A percentile compares a stretch with the other conserved stretches of the same genome.
These are phyloP conservation scores for Biscogniauxia mediterranea DNA, from an alignment of 2,329 filamentous ascomycete genomes.

Conservation along the genomic window DNA sequence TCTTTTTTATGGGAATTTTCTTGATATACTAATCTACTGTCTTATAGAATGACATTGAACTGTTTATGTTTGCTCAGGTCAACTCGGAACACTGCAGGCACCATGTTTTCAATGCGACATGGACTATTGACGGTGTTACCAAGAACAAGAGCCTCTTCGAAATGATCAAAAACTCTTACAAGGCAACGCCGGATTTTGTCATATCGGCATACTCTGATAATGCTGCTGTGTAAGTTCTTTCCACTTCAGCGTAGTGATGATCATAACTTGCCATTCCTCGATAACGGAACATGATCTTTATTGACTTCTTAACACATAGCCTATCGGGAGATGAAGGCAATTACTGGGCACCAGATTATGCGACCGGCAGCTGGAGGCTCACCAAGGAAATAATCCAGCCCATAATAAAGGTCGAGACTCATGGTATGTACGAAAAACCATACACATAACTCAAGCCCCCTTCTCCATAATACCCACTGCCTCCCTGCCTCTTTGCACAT, in stretches of 20 bases:
- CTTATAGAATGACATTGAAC: conserved; percentile 79
- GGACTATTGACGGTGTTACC: conserved; percentile 84
- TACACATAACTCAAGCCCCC: conserved; percentile 61
- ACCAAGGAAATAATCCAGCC: conserved; percentile 85
- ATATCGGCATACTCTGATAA: conserved; percentile 97
- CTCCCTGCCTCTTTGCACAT: neutral
- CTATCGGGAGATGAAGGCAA: conserved; percentile 68
- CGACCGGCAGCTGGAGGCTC: conserved; percentile 83
- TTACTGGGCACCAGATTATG: conserved; percentile 85
- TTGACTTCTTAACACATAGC: neutral
- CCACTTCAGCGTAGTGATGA: neutral
- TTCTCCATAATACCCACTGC: conserved; percentile 41
- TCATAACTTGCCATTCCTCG: neutral
- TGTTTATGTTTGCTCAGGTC: conserved; percentile 99
- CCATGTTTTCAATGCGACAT: conserved; percentile 81
- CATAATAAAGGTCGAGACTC: conserved; percentile 92
- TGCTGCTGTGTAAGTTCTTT: conserved; percentile 65
- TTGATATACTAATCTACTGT: neutral
- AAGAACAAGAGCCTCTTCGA: conserved; percentile 83
- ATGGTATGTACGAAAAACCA: conserved; percentile 38
- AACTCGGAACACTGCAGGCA: conserved; percentile 78
- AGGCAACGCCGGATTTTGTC: conserved; percentile 75
- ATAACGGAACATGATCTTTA: neutral
- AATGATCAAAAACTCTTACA: conserved; percentile 97
- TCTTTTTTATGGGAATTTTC: conserved; percentile 24